Base-by-base conservation (phyloP, 805 yeast genomes). In the Candida nonsorbophila region DNA sequence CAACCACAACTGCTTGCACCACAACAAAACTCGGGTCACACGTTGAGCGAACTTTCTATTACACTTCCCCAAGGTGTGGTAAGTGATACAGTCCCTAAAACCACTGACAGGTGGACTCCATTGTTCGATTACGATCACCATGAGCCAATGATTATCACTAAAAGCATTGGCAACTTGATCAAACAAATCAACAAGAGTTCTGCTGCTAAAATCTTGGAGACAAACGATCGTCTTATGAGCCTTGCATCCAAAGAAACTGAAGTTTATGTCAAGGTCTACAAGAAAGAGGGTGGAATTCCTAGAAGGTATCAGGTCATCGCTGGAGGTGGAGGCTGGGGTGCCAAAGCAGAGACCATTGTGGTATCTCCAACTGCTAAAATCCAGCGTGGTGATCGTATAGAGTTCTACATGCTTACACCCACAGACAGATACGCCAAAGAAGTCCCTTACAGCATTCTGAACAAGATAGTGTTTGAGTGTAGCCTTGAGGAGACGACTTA, bases 271-370 rank as follows among this genome's bases (percentile, higher is more conserved):
- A 58, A 57, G 33, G 19, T 65, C 9, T 40, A 38, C 30, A 34
- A 42, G 15, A 35, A 24, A 12, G 35, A 32, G 5, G 28, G 20
- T 14, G 27, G 14, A 10, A 22, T 14, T 1, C 44, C 51, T 4
- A 43, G 48, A 30, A 56, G 66, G 30, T 70, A 57, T 47, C 70
- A 72, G 44, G 77, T 80, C 13, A 62, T 76, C 20, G 87, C 84
- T 4, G 87, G 87, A 4, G 87, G 87, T 2, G 81, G 85, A 3
- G 77, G 79, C 2, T 80, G 86, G 86, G 84, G 85, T 1, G 73
- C 77, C 16, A 72, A 79, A 32, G 77, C 82, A 3, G 72, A 72
- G 19, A 72, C 77, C 47, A 59, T 80, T n/a, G 87, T 76, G 1
- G 47, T 80, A 8, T 80, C 80, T 16, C 79, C 84, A 1, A 68